Evolutionary conservation across 2,329 filamentous ascomycete species (phyloP).

Genomic region (Pseudovirgaria hyperparasitica): DNA sequence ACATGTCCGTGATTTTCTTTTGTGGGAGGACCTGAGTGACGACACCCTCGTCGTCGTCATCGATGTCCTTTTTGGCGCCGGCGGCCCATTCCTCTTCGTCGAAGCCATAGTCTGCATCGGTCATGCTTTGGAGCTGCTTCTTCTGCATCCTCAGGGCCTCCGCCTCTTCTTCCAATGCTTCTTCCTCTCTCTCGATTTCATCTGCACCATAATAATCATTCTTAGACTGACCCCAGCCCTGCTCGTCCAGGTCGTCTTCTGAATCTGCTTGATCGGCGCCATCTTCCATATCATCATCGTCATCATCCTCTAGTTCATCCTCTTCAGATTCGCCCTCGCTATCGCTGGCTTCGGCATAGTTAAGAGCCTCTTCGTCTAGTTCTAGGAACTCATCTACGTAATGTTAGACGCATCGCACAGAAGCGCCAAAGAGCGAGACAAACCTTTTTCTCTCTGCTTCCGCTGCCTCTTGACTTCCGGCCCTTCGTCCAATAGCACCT

Average conservation of each 20-base stretch:
- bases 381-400: constrained; percentile 42
- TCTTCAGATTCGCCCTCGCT: constrained; percentile 25
- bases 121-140: constrained; percentile 82
- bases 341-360: constrained; percentile 24
- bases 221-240: constrained; percentile 77
- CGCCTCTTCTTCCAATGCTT: constrained; percentile 79
- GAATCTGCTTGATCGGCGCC: constrained; percentile 29
- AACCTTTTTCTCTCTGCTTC: constrained; percentile 55
- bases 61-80: constrained; percentile 30
- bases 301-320: constrained; percentile 22
- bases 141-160: constrained; percentile 82
- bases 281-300: constrained; percentile 10
- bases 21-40: constrained; percentile 81
- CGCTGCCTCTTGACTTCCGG: constrained; percentile 66
- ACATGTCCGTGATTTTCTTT: constrained; percentile 69
- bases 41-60: constrained; percentile 39
- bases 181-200: constrained; percentile 53
- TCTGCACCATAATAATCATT: constrained; percentile 93
- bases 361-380: constrained; percentile 32
- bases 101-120: constrained; percentile 84
- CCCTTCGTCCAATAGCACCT: constrained; percentile 72
- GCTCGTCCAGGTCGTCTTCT: constrained; percentile 45
- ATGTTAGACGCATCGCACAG: constrained; percentile 3
- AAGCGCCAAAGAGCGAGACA: constrained; percentile 5
- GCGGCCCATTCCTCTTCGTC: constrained; percentile 78